Base-by-base conservation (phyloP, 2,329 filamentous ascomycete species). In the Xylaria polymorpha region DNA sequence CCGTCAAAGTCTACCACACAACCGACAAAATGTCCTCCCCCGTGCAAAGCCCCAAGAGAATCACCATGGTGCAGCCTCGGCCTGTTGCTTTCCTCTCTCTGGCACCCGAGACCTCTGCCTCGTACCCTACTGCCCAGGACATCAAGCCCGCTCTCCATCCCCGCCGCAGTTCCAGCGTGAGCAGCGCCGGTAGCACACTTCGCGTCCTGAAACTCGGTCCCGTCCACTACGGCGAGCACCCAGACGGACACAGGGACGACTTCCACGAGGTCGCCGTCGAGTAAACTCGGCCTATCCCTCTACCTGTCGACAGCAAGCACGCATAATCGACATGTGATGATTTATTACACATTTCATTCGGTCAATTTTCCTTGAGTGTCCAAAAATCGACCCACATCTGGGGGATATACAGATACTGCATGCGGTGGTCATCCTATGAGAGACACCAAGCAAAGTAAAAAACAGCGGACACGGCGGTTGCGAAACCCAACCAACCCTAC, bases 121-220 rank as follows among this genome's bases (percentile, higher is more conserved):
- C 85, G 29, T 88, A 87, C 80, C 87, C 87, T 55, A 75, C 78
- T 50, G 72, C 78, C 14, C 75, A 79, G 68, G 77, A 77, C 67
- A 74, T 78, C 72, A 79, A 80, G 68, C 74, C 78, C 41, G 72
- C 74, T 22, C 1, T 14, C 8, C 67, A 75, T 53, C 64, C 79
- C 61, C 84, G 86, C 77, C 86, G 88, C 78, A 86, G 84, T 71
- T 87, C 86, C 67, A 87, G 85, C 78, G 78, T 85, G 72, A 87
- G 84, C 82, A 86, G 84, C 77, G 79, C 80, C 71, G 78, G 62
- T 37, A 57, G 84, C 71, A 75, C 76, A 69, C 80, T 82, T 73
- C 83, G 84, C 67, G 86, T 91, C 79, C 85, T 91, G 73, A 90
- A 89, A 83, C 86, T 91, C 67, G 86, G 87, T 29, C 88, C 88